Percentiles rank a stretch among this genome's conserved stretches.
These are phyloP conservation scores for Fonsecaea nubica DNA, from an alignment of 2,329 filamentous ascomycete genomes.

Conservation along the genomic window DNA sequence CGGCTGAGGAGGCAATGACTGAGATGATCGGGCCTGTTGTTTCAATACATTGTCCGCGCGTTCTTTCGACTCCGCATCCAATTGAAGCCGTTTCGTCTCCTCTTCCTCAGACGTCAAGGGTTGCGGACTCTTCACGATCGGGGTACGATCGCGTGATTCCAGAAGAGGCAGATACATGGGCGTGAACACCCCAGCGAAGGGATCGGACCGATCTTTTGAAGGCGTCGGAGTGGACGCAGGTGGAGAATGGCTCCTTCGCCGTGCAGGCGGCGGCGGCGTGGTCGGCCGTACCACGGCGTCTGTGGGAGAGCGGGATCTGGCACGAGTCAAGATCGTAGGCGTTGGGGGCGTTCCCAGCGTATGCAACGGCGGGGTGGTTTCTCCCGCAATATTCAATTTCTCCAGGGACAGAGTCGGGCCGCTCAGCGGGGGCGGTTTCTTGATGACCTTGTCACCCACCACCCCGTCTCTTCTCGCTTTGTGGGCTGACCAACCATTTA, in stretches of 20 bases:
- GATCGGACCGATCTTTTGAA: constrained; percentile 25
- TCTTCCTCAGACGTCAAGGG: constrained; percentile 20
- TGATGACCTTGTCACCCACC: constrained; percentile 30
- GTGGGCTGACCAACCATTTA: constrained; percentile 21
- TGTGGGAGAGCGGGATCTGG: constrained; percentile 16
- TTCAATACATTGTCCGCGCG: constrained; percentile 24
- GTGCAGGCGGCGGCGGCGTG: constrained; percentile 21
- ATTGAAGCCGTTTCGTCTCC: constrained; percentile 25
- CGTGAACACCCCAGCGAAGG: constrained; percentile 38
- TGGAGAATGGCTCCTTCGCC: constrained; percentile 7
- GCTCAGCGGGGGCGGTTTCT: constrained; percentile 28
- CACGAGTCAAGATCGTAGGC: constrained; percentile 16
- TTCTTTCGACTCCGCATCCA: constrained; percentile 25
- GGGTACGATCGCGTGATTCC: constrained; percentile 30
- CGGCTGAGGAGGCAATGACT: constrained; percentile 27
- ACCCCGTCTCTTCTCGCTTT: constrained; percentile 25
- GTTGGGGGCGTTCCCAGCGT: constrained; percentile 33
- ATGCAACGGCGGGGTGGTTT: constrained; percentile 30
- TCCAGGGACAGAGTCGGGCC: constrained; percentile 37
- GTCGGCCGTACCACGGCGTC: constrained; percentile 10
- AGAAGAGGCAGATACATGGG: constrained; percentile 38
- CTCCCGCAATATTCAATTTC: constrained; percentile 35
- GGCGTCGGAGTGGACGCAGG: constrained; percentile 25
- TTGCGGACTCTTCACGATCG: constrained; percentile 17
- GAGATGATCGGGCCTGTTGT: constrained; percentile 21